Conservation (phyloP, 1,284 basidiomycete species). For the Papiliotrema nemorosa region DNA sequence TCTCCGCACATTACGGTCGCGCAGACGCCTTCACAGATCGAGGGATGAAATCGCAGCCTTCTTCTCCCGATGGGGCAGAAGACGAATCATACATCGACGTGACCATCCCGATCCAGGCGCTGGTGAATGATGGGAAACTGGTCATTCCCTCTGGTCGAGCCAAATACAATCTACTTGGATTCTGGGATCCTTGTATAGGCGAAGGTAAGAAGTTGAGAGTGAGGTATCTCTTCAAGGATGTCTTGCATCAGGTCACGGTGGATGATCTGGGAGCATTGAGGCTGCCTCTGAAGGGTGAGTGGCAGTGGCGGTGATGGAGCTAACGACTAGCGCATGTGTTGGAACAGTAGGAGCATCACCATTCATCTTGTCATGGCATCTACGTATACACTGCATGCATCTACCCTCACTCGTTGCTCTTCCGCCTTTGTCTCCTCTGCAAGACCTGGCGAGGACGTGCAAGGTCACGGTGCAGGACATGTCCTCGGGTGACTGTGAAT, state of each 20-base stretch:
- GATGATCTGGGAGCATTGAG: constrained; percentile 67
- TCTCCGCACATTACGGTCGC: constrained; percentile 65
- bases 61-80: constrained; percentile 17
- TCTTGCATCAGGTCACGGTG: constrained; percentile 69
- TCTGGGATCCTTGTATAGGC: constrained; percentile 50
- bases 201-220: constrained; percentile 59
- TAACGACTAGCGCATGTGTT: too few relatives aligned
- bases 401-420: too few relatives aligned
- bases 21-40: constrained; percentile 47
- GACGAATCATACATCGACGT: constrained; percentile 66
- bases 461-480: too few relatives aligned
- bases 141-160: constrained; percentile 69
- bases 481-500: too few relatives aligned
- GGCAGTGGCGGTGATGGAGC: too few relatives aligned
- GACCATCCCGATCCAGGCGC: constrained; percentile 72
- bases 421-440: too few relatives aligned
- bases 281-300: constrained; percentile 64
- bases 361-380: too few relatives aligned
- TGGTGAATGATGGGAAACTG: constrained; percentile 73
- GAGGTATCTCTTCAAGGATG: constrained; percentile 71
- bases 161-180: constrained; percentile 51
- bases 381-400: too few relatives aligned
- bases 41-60: constrained; percentile 51
- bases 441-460: too few relatives aligned
- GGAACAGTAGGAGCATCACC: too few relatives aligned